These are phyloP conservation scores for Fragaria iinumae DNA, from an alignment of 306 rosid genomes.

Conservation along the genomic window DNA sequence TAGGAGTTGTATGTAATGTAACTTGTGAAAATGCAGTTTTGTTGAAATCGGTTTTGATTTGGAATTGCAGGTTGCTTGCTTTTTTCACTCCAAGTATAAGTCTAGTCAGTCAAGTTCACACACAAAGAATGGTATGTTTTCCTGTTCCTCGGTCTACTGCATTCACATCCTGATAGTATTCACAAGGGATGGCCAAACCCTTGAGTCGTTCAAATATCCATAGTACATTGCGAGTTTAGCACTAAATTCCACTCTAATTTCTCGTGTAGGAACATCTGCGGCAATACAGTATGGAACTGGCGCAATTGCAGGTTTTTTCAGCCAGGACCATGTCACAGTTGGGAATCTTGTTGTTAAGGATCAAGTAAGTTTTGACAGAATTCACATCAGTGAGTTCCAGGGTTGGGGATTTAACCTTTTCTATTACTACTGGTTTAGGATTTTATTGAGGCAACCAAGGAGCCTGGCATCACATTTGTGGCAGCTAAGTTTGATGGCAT, in stretches of 20 bases:
- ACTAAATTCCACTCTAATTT: background rate
- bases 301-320: constrained; percentile 52
- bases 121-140: constrained; percentile 36
- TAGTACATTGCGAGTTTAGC: no score
- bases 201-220: background rate
- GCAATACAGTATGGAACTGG: constrained; percentile 53
- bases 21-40: constrained; percentile 25
- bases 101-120: constrained; percentile 42
- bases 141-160: background rate
- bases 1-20: constrained; percentile 7
- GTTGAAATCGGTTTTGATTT: background rate
- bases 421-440: constrained; percentile 27
- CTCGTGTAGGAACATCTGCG: constrained; percentile 41
- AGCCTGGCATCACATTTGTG: constrained; percentile 45
- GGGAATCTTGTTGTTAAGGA: constrained; percentile 41
- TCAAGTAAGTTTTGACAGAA: constrained; percentile 35
- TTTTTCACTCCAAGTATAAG: constrained; percentile 50
- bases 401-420: background rate
- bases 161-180: constrained; percentile 25
- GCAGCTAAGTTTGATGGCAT: constrained; percentile 49
- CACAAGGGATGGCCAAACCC: background rate
- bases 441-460: constrained; percentile 59
- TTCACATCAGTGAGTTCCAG: constrained; percentile 18
- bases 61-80: constrained; percentile 45
- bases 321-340: constrained; percentile 46